A percentile compares a stretch with the other conserved stretches of the same genome.
These are phyloP conservation scores for Ustilago xerochloae DNA, from an alignment of 1,284 basidiomycete species.

Conservation along the genomic window DNA sequence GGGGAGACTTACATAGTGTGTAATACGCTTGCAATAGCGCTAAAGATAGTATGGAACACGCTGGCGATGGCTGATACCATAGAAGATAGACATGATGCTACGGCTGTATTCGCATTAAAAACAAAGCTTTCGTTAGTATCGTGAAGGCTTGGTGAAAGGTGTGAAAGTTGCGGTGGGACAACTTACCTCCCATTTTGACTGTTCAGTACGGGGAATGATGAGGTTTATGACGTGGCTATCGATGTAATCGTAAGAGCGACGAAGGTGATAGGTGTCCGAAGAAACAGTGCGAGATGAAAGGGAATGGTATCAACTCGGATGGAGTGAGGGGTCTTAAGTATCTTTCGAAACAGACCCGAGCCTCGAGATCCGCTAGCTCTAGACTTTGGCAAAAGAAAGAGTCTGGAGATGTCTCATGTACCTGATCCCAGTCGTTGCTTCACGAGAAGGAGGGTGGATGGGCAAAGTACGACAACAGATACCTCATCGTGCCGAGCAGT, in stretches of 20 bases:
- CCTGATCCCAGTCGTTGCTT: neutral
- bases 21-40: conserved; percentile 45
- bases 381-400: neutral
- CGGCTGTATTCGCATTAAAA: conserved; percentile 17
- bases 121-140: neutral
- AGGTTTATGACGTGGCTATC: neutral
- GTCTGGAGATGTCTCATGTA: conserved; percentile 10
- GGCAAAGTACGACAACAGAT: conserved; percentile 11
- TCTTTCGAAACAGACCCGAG: too few species aligned
- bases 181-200: conserved; percentile 30
- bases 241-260: neutral
- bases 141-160: neutral
- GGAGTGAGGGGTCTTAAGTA: neutral
- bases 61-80: conserved; percentile 51
- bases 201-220: neutral
- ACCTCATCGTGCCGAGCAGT: conserved; percentile 8
- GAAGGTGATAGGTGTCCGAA: neutral
- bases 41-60: conserved; percentile 49
- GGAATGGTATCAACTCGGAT: neutral
- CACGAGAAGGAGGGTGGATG: neutral
- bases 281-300: neutral
- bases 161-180: too few species aligned
- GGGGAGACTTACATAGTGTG: conserved; percentile 52
- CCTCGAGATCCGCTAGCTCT: neutral
- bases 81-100: conserved; percentile 50